A percentile compares a stretch with the other conserved stretches of the same genome.
Evolutionary conservation across 305 asterid genomes (phyloP).

Genomic region (Striga hermonthica): DNA sequence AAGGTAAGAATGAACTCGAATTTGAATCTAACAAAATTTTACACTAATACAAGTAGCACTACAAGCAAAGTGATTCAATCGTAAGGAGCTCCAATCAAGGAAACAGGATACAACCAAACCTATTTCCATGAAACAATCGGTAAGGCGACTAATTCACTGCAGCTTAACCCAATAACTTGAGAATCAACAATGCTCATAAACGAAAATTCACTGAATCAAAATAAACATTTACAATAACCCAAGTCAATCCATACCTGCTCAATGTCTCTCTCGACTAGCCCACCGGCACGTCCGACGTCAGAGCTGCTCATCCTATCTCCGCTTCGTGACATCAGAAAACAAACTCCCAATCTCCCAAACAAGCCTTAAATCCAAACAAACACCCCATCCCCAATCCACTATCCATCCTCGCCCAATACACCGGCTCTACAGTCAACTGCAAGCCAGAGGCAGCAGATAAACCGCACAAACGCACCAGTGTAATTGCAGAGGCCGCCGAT

Average conservation of each 20-base stretch:
- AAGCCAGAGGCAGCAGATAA: slow-evolving; percentile 24
- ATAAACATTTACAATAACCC: slow-evolving; percentile 15
- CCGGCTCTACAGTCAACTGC: slow-evolving; percentile 23
- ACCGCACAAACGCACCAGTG: slow-evolving; percentile 33
- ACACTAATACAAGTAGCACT: slow-evolving; percentile 4
- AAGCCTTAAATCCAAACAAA: slow-evolving; percentile 40
- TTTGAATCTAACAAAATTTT: not conserved
- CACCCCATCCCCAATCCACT: slow-evolving; percentile 37
- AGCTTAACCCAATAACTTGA: slow-evolving; percentile 23
- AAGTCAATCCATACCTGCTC: slow-evolving; percentile 40
- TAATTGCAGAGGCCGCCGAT: slow-evolving; percentile 30
- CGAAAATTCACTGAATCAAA: not conserved
- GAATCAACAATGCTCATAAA: slow-evolving; percentile 14
- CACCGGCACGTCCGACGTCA: slow-evolving; percentile 50
- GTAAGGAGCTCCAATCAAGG: slow-evolving; percentile 22
- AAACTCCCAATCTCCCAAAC: slow-evolving; percentile 36
- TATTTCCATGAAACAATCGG: not conserved
- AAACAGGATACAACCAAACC: slow-evolving; percentile 2
- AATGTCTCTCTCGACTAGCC: slow-evolving; percentile 53
- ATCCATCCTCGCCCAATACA: slow-evolving; percentile 32
- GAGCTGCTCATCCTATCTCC: slow-evolving; percentile 55
- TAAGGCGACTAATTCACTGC: slow-evolving; percentile 14
- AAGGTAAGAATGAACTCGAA: not conserved
- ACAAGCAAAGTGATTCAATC: slow-evolving; percentile 15
- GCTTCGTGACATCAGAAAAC: slow-evolving; percentile 41